phyloP scores from a whole-genome alignment of 495 filamentous ascomycete genomes.

The Friedmanniomyces simplex region DNA sequence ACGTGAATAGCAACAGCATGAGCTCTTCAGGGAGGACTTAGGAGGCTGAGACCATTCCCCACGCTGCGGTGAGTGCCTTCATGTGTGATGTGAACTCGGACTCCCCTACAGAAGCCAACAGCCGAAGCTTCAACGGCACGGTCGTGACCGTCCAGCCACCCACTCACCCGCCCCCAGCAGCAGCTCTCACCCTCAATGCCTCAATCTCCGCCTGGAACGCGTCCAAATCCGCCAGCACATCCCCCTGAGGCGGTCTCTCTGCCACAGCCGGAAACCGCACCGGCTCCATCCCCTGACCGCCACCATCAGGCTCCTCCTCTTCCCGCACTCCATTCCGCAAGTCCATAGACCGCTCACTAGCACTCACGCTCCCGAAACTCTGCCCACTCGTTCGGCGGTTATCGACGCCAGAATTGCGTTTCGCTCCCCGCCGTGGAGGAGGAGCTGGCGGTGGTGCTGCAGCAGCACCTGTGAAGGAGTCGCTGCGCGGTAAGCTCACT shows the following conservation, averaged over 20 bases:
- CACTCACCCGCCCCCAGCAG: background rate
- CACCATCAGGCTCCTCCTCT: background rate
- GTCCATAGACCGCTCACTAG: background rate
- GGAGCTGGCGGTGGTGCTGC: conserved; percentile 9
- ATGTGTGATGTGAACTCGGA: too few species aligned
- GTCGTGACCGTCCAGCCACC: too few species aligned
- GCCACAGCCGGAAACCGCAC: background rate
- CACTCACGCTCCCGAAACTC: conserved; percentile 10
- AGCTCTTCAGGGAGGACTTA: too few species aligned
- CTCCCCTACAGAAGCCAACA: too few species aligned
- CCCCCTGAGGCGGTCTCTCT: background rate
- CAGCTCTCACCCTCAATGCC: conserved; percentile 20
- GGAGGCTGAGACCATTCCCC: too few species aligned
- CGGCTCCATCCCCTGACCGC: background rate
- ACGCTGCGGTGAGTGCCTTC: too few species aligned
- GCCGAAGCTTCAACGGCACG: too few species aligned
- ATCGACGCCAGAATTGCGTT: conserved; percentile 5
- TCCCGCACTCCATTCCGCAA: background rate
- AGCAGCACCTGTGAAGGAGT: background rate
- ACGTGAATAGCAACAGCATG: too few species aligned
- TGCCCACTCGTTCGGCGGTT: conserved; percentile 8
- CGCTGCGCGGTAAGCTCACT: conserved; percentile 1
- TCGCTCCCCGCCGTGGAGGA: conserved; percentile 4
- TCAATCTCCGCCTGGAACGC: conserved; percentile 32
- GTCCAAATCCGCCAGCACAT: conserved; percentile 30